These are phyloP conservation scores for Phoma sp. DNA, from an alignment of 2,329 filamentous ascomycete genomes.

Conservation along the genomic window DNA sequence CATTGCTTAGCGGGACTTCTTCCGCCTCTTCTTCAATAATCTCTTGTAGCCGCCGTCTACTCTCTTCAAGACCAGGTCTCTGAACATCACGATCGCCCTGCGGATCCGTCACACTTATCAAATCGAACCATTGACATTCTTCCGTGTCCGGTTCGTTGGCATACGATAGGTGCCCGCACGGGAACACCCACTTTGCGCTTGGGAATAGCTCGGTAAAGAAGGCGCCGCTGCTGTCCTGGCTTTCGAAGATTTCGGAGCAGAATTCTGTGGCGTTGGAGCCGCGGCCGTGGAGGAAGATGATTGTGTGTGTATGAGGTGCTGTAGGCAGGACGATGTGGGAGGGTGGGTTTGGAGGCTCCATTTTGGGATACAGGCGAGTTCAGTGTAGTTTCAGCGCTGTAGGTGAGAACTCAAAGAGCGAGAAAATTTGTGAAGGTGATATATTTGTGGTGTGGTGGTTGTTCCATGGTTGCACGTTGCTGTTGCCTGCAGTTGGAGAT, in stretches of 20 bases:
- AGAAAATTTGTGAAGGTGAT: not conserved
- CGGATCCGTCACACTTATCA: conserved; percentile 55
- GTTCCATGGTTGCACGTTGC: not conserved
- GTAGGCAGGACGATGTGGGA: not conserved
- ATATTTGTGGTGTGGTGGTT: not conserved
- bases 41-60: conserved; percentile 42
- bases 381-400: too few species aligned
- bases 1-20: conserved; percentile 6
- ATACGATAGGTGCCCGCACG: conserved; percentile 44
- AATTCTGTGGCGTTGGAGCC: conserved; percentile 52
- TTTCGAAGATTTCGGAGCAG: conserved; percentile 51
- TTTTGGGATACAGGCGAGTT: not conserved
- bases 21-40: conserved; percentile 23
- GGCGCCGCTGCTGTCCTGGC: conserved; percentile 22
- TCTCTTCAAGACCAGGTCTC: conserved; percentile 51
- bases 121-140: conserved; percentile 58
- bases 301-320: conserved; percentile 52
- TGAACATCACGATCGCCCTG: conserved; percentile 54
- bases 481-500: not conserved
- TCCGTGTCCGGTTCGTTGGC: not conserved
- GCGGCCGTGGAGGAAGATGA: conserved; percentile 59
- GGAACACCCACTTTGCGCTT: conserved; percentile 56
- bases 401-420: not conserved
- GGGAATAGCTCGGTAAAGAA: conserved; percentile 52
- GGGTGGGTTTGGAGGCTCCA: not conserved